Evolutionary conservation across 2,329 filamentous ascomycete genomes (phyloP), one percentile per base, ranked within the genome.

Genomic region (Thielaviopsis ethacetica): DNA sequence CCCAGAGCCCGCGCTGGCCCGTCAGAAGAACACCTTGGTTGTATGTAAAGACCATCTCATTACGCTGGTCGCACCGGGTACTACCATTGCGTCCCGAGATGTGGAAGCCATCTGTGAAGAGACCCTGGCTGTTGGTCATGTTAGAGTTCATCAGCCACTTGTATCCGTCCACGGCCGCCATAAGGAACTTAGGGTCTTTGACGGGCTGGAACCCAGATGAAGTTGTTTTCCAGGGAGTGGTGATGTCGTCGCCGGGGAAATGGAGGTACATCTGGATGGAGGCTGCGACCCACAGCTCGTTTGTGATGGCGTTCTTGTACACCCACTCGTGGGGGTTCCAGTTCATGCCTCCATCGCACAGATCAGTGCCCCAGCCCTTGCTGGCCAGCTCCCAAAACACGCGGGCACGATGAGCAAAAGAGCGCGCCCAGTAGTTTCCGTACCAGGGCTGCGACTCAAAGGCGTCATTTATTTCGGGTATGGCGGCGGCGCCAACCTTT

Each of bases 231-330:
- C 86, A 93, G 0, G 88, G 88, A 0, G 84, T 83, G 21, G 78
- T 74, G 63, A 91, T 88, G 41, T 77, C 71, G 67, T 95, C 89
- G 0, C 89, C 88, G 0, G 91, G 88, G 64, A 91, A 94, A 67
- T 91, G 80, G 5, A 93, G 77, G 67, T 95, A 96, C 91, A 97
- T 96, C 57, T 79, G 81, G 41, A 91, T 80, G 22, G 87, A 93
- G 0, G 88, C 89, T 0, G 91, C 78, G 62, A 96, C 88, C 71
- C 81, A 96, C 1, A 96, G 79, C 68, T 96, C 83, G 67, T 96
- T 96, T 30, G 91, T 97, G 65, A 97, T 94, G 63, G 91, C 89
- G 66, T 97, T 97, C 68, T 96, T 97, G 74, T 96, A 97, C 0
- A 90, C 89, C 47, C 77, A 71, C 27, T 91, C 72, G 41, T 81